Evolutionary conservation across 768 basidiomycete genomes (phyloP).

Genomic region (Boletus coccyginus): DNA sequence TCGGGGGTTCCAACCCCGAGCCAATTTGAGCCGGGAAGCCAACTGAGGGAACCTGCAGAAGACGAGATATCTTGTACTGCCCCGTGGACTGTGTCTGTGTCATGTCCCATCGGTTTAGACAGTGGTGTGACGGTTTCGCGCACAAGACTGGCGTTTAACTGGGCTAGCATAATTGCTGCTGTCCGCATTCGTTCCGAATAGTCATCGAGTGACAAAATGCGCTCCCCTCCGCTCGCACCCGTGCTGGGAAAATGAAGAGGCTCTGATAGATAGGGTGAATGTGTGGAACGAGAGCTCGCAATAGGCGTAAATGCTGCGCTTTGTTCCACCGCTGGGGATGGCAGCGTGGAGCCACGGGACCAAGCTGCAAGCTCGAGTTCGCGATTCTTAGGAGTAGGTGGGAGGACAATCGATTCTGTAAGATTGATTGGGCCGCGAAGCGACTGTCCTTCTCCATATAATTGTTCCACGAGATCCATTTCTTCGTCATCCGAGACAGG

Average conservation of each 20-base stretch:
- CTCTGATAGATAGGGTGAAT: slow-evolving; percentile 1
- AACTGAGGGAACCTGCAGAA: slow-evolving; percentile 38
- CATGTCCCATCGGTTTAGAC: slow-evolving; percentile 12
- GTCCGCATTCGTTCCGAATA: slow-evolving; percentile 99
- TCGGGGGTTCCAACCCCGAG: slow-evolving; percentile 30
- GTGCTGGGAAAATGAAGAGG: slow-evolving; percentile 1
- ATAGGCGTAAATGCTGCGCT: slow-evolving; percentile 23
- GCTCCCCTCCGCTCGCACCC: slow-evolving; percentile 7
- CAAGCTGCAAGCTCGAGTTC: slow-evolving; percentile 85
- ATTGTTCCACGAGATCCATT: slow-evolving; percentile 94
- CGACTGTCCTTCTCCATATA: slow-evolving; percentile 79
- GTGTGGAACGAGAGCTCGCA: slow-evolving; percentile 5
- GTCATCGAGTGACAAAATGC: slow-evolving; percentile 79
- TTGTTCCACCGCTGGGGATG: slow-evolving; percentile 45
- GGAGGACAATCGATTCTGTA: slow-evolving; percentile 81
- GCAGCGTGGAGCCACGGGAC: slow-evolving; percentile 54
- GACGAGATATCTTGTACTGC: slow-evolving; percentile 11
- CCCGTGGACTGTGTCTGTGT: neutral
- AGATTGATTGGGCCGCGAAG: slow-evolving; percentile 75
- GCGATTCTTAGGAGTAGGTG: slow-evolving; percentile 80
- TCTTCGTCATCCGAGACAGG: slow-evolving; percentile 66
- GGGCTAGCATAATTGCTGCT: slow-evolving; percentile 97
- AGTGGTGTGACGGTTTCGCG: slow-evolving; percentile 45
- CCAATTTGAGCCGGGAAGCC: slow-evolving; percentile 58
- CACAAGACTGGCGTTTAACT: slow-evolving; percentile 80